Base-by-base conservation (phyloP, 768 basidiomycete genomes). In the Mycena amicta region DNA sequence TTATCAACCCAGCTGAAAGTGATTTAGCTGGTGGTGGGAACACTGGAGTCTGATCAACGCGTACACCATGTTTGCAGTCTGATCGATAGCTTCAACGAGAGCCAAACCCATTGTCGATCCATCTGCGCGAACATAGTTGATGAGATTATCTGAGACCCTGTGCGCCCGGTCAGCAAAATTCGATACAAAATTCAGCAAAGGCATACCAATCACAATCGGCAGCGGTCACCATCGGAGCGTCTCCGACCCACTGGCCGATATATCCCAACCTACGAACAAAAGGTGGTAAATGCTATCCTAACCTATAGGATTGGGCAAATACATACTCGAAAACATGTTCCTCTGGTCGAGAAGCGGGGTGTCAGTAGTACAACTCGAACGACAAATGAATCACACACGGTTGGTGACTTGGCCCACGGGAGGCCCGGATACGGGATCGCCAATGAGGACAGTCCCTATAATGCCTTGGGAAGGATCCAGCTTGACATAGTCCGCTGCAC, bases 321-420 rank as follows among this genome's bases (percentile, higher is more conserved):
- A 47, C 59, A 20, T 47, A 60, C 59, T 60, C 59, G 26, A 60
- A 60, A 25, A 60, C 59, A 46, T 60, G 59, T 31, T 60, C 59
- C 54, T 60, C 58, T 60, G 43, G 13, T 11, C 31, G 29, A 37
- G 15, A 31, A 37, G 18, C 18, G 18, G 33, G 18, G 8, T 8
- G 18, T 37, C 18, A 37, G 33, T 18, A 8, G 11, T 8, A 8
- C 8, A 37, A 37, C 18, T 37, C 33, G 18, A 8, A 8, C 8
- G 11, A 37, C 33, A 37, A 20, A 26, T 4, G 4, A 4, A 23
- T 29, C 28, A 31, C 53, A 13, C 22, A 55, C 53, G 53, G 29
- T 55, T 55, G 8, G 27, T 30, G 28, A 18, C 8, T 18, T 37
- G 33, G 33, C 22, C 27, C 18, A 18, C 18, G 8, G 33, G 33